Base-by-base conservation (phyloP, 2,329 filamentous ascomycete genomes). In the Daldinia eschscholtzii region DNA sequence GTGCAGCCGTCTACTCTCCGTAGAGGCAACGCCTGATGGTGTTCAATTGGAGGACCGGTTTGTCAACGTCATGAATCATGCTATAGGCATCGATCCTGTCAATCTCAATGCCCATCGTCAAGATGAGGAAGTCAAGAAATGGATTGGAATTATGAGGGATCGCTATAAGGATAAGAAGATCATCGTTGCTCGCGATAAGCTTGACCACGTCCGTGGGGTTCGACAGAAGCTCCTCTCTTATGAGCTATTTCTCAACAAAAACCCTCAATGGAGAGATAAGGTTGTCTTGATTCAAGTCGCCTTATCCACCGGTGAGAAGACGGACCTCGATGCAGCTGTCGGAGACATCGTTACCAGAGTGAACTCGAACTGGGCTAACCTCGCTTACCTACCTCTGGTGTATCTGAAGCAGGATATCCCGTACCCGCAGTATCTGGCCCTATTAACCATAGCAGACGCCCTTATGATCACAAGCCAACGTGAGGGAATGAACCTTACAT, bases 401-500 rank as follows among this genome's bases (percentile, higher is more conserved):
- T 98, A 98, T 80, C 84, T 98, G 60, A 94, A 97, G 80, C 95
- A 98, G 79, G 95, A 98, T 75, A 96, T 98, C 67, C 91, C 93
- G 65, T 97, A 97, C 77, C 86, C 92, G 0, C 94, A 98, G 77
- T 98, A 98, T 76, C 87, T 98, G n/a, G 95, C 94, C 1, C 84
- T 98, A 6, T 86, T 98, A 53, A 93, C 93, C 2, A 91, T 97
- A 59, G 96, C 95, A 1, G 94, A 98, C 81, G 92, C 92, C 2
- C 84, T 98, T 57, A 96, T 98, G 88, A 96, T 98, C 76, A 97
- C 95, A 1, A 97, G 93, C 77, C 89, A 98, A 74, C 93, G 96
- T 59, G 95, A 98, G 79, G 95, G 95, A 70, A 98, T 98, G 96
- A 98, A 98, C 78, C 82, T 98, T 63, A 98, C 95, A 0, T 94